phyloP scores from a whole-genome alignment of 192 early-diverging fungal genomes.

The Entophlyctis luteolus region DNA sequence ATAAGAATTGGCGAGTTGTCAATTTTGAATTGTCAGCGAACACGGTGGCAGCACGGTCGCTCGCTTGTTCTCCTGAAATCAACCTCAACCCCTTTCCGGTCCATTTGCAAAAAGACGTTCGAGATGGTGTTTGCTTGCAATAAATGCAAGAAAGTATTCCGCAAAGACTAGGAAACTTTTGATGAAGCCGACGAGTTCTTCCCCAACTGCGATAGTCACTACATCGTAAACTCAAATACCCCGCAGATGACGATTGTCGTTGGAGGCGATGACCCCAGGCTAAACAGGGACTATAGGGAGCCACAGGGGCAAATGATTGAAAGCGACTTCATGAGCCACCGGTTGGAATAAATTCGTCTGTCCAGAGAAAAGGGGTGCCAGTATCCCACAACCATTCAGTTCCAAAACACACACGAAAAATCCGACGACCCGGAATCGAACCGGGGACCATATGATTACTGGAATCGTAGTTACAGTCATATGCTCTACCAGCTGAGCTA shows the following conservation, averaged over 20 bases:
- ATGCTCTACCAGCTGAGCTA: no score
- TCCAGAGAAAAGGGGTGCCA: no score
- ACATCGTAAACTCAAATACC: conserved; percentile 85
- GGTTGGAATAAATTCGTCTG: conserved; percentile 35
- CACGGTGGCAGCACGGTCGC: no score
- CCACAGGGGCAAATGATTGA: conserved; percentile 34
- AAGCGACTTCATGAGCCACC: conserved; percentile 46
- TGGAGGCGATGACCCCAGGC: conserved; percentile 88
- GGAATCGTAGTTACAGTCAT: no score
- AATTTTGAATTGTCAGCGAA: no score
- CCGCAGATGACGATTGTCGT: conserved; percentile 80
- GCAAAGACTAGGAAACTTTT: conserved; percentile 84
- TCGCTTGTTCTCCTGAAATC: no score
- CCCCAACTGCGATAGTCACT: conserved; percentile 98
- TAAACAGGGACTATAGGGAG: conserved; percentile 46
- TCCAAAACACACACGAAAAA: no score
- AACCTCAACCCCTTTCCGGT: no score
- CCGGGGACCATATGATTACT: no score
- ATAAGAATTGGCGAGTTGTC: no score
- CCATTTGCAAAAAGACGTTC: conserved; percentile 65
- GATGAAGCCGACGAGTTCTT: conserved; percentile 96
- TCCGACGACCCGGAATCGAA: no score
- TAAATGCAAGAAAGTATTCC: conserved; percentile 96
- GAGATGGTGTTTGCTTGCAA: conserved; percentile 97
- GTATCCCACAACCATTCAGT: background rate